A percentile compares a stretch with the other conserved stretches of the same genome.
These are phyloP conservation scores for Salix suchowensis DNA, from an alignment of 345 rosid genomes.

Conservation along the genomic window DNA sequence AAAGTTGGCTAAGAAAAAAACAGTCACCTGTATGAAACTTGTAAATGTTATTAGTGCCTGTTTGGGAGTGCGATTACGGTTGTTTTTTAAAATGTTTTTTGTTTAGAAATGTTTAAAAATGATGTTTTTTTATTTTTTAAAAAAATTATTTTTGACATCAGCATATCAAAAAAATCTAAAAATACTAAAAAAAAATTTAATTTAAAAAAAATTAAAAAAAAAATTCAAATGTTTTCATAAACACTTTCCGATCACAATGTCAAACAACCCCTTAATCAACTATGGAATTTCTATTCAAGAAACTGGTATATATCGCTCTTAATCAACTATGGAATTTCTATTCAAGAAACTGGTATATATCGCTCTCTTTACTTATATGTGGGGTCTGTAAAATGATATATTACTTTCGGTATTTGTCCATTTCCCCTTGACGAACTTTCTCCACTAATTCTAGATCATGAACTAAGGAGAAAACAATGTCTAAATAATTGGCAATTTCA, in stretches of 20 bases:
- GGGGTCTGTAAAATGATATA: background rate
- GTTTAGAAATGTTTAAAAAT: no score
- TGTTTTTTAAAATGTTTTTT: no score
- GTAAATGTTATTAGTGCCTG: no score
- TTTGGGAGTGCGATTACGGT: no score
- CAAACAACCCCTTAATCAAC: background rate
- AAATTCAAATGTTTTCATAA: no score
- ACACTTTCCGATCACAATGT: no score
- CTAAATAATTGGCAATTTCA: background rate
- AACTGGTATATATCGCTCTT: background rate
- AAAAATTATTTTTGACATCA: no score
- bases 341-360: background rate
- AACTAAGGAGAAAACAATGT: background rate
- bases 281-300: background rate
- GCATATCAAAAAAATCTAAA: no score
- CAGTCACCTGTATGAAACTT: background rate
- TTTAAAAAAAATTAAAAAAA: no score
- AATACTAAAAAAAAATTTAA: no score
- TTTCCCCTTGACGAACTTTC: background rate
- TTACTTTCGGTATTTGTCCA: background rate
- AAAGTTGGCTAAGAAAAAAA: background rate
- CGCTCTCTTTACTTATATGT: background rate
- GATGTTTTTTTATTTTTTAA: no score
- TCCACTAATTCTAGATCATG: background rate
- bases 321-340: background rate